These are phyloP conservation scores for Hemileia vastatrix DNA, from an alignment of 1,284 basidiomycete species.

Conservation along the genomic window DNA sequence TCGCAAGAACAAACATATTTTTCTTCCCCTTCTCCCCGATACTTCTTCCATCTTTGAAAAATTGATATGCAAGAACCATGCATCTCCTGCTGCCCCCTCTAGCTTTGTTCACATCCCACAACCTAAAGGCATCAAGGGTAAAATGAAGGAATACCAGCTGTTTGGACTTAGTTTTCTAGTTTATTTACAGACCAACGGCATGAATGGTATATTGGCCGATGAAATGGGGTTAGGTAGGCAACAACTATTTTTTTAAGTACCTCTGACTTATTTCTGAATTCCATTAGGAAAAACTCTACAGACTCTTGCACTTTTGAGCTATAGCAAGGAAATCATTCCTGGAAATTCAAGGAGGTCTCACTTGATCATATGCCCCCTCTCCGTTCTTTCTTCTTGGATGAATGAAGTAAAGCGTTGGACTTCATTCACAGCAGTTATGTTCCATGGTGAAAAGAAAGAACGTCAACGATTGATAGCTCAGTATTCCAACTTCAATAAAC, in stretches of 20 bases:
- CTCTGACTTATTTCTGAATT: background rate
- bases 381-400: slow-evolving; percentile 55
- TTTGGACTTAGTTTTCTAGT: slow-evolving; percentile 53
- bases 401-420: slow-evolving; percentile 55
- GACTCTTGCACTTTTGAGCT: slow-evolving; percentile 55
- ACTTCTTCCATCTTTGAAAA: no score
- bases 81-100: no score
- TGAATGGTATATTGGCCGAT: slow-evolving; percentile 56
- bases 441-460: slow-evolving; percentile 51
- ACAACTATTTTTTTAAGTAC: background rate
- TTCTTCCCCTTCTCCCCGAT: no score
- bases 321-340: slow-evolving; percentile 49
- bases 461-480: slow-evolving; percentile 49
- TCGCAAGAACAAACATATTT: no score
- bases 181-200: slow-evolving; percentile 56
- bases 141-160: slow-evolving; percentile 43
- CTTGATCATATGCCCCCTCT: slow-evolving; percentile 56
- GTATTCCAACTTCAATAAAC: background rate
- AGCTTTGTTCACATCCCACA: no score
- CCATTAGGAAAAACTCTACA: slow-evolving; percentile 54
- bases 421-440: slow-evolving; percentile 49
- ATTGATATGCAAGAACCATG: no score
- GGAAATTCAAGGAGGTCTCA: slow-evolving; percentile 50
- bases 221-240: slow-evolving; percentile 56
- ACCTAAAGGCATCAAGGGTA: slow-evolving; percentile 2